A percentile compares a stretch with the other conserved stretches of the same genome.
phyloP scores from a whole-genome alignment of 2,329 filamentous ascomycete genomes.

The Sordariomycetes sp. region DNA sequence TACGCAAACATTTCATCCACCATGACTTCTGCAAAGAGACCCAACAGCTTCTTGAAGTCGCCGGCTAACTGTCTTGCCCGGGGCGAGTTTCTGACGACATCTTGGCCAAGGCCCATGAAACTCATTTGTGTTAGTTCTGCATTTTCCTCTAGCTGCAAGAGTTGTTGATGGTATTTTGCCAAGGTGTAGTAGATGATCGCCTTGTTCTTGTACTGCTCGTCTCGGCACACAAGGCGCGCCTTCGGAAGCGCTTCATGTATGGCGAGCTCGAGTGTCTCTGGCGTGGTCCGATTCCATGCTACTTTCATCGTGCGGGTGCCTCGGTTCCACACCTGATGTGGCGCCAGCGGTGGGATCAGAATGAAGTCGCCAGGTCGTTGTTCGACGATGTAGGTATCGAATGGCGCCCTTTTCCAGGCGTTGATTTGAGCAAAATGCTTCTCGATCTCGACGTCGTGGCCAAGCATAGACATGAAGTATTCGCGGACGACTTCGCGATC shows the following conservation, averaged over 20 bases:
- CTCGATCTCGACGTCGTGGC: slow-evolving; percentile 94
- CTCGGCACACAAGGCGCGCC: slow-evolving; percentile 83
- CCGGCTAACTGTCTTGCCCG: slow-evolving; percentile 61
- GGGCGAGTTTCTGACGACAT: slow-evolving; percentile 30
- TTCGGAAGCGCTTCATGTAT: slow-evolving; percentile 81
- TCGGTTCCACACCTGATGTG: slow-evolving; percentile 97
- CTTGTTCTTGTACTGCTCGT: slow-evolving; percentile 99
- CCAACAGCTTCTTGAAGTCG: slow-evolving; percentile 76
- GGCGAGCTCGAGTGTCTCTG: slow-evolving; percentile 81
- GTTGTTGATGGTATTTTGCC: slow-evolving; percentile 62
- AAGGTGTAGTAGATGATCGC: slow-evolving; percentile 87
- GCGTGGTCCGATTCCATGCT: slow-evolving; percentile 93
- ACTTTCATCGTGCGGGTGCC: slow-evolving; percentile 95
- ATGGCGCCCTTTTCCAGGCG: slow-evolving; percentile 90
- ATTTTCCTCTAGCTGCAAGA: slow-evolving; percentile 43
- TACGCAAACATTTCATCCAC: slow-evolving; percentile 78
- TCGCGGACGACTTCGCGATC: slow-evolving; percentile 85
- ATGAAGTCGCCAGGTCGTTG: slow-evolving; percentile 89
- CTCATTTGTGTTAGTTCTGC: slow-evolving; percentile 34
- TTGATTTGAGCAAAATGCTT: slow-evolving; percentile 94
- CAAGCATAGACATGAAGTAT: slow-evolving; percentile 86
- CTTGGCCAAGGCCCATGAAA: slow-evolving; percentile 36
- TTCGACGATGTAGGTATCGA: slow-evolving; percentile 86
- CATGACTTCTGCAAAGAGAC: slow-evolving; percentile 68
- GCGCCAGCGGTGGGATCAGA: slow-evolving; percentile 82